These are phyloP conservation scores for Hymenochaete sp. DNA, from an alignment of 1,284 basidiomycete species.

Conservation along the genomic window DNA sequence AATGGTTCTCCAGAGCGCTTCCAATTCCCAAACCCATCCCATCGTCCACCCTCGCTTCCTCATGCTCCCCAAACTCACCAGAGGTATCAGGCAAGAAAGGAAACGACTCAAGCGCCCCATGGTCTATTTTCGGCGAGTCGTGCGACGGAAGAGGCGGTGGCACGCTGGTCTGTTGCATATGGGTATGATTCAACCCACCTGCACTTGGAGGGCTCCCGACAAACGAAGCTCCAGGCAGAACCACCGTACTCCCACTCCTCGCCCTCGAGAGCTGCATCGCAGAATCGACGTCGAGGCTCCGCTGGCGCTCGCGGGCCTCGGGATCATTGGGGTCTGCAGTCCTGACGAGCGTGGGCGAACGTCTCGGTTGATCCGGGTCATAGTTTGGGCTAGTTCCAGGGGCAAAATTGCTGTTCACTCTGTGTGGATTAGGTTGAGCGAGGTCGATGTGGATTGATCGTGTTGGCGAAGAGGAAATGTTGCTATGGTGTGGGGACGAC, in stretches of 20 bases:
- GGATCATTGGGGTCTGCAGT: constrained; percentile 61
- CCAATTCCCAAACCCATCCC: not conserved
- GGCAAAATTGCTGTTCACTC: constrained; percentile 33
- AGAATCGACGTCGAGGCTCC: constrained; percentile 81
- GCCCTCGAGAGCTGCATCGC: constrained; percentile 74
- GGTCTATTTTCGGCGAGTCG: not conserved
- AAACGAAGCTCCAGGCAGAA: not conserved
- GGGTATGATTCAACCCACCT: no score
- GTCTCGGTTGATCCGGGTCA: constrained; percentile 36
- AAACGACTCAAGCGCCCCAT: constrained; percentile 1
- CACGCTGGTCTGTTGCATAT: not conserved
- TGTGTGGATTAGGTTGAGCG: constrained; percentile 30
- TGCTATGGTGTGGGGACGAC: constrained; percentile 6
- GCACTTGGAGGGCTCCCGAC: not conserved
- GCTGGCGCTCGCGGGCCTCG: constrained; percentile 65
- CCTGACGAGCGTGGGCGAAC: constrained; percentile 55
- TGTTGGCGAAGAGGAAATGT: constrained; percentile 11
- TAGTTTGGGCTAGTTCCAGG: constrained; percentile 31
- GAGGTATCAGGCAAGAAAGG: constrained; percentile 8
- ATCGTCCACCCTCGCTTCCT: not conserved
- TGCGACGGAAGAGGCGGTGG: not conserved
- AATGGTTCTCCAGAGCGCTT: constrained; percentile 7
- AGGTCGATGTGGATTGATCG: constrained; percentile 20
- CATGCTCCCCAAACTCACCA: not conserved
- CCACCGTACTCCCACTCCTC: constrained; percentile 52